Base-by-base conservation (phyloP, 495 filamentous ascomycete genomes). In the Neurospora sp. region DNA sequence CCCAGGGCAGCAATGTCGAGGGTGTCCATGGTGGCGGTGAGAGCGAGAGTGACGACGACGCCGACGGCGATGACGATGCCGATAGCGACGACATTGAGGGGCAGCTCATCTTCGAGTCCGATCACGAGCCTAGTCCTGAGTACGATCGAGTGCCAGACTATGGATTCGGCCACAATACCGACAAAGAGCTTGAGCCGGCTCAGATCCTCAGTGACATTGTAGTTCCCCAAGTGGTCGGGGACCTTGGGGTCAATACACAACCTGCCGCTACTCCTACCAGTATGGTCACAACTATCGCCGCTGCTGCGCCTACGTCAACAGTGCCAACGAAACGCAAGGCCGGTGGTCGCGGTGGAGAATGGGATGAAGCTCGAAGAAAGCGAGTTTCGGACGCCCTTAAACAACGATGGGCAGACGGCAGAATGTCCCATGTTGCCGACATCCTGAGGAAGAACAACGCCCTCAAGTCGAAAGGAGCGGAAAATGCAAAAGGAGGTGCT, bases 321-420 rank as follows among this genome's bases (percentile, higher is more conserved):
- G 54, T 62, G 11, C 54, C 54, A 28, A 15, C 11, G 13, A 62
- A 62, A 31, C 54, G 54, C 21, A 62, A 34, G 54, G 13, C 11
- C 6, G 54, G 54, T 42, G 4, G 15, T 42, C 39, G 5, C 39
- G 15, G 39, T 17, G 54, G 28, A 17, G 54, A 34, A 31, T 62
- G 54, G 54, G 54, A 19, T 5, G 54, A 19, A 31, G 24, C 54
- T 62, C 54, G 54, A 31, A 28, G 54, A 62, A 31, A 62, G 24
- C 54, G 24, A 62, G 6, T 31, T 15, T 62, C 54, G 1, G 54
- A 69, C 34, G 13, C 5, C 31, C 6, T 24, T 15, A 70, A 69
- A 78, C 74, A 72, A 39, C 75, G 78, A 72, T 79, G 78, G 78
- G 75, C 74, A 8, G 74, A 77, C 5, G 77, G 78, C n/a, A 13